Evolutionary conservation across 352 stramenopile genomes (phyloP).

Genomic region (Globisporangium irregulare): DNA sequence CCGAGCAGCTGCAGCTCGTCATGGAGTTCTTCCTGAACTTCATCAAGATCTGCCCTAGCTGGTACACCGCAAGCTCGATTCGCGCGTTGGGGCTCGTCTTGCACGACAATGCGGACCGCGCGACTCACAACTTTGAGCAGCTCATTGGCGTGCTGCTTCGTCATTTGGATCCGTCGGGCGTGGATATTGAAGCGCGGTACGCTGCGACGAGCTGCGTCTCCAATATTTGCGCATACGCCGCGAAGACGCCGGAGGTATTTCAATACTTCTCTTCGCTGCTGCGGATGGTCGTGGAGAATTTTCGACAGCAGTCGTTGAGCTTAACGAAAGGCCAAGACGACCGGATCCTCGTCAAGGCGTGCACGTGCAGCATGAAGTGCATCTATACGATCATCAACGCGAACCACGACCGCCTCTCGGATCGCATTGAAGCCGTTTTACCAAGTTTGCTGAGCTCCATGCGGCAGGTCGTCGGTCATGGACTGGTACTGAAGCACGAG

Average conservation of each 20-base stretch:
- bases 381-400: slow-evolving; percentile 80
- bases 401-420: slow-evolving; percentile 52
- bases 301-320: slow-evolving; percentile 70
- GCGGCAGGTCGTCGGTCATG: slow-evolving; percentile 75
- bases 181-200: slow-evolving; percentile 83
- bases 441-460: slow-evolving; percentile 72
- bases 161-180: slow-evolving; percentile 71
- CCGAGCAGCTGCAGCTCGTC: slow-evolving; percentile 51
- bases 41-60: slow-evolving; percentile 71
- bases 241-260: slow-evolving; percentile 69
- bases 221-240: slow-evolving; percentile 66
- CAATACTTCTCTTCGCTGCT: slow-evolving; percentile 70
- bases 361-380: slow-evolving; percentile 86
- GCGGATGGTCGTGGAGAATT: slow-evolving; percentile 85
- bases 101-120: slow-evolving; percentile 76
- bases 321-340: slow-evolving; percentile 64
- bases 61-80: slow-evolving; percentile 70
- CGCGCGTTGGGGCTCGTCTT: slow-evolving; percentile 70
- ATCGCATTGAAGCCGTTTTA: slow-evolving; percentile 56
- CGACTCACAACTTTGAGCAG: slow-evolving; percentile 52
- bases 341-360: slow-evolving; percentile 79
- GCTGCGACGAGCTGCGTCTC: slow-evolving; percentile 83
- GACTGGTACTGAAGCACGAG: slow-evolving; percentile 47
- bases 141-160: slow-evolving; percentile 70
- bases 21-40: slow-evolving; percentile 75